Percentiles rank a stretch among this genome's conserved stretches.
phyloP scores from a whole-genome alignment of 192 early-diverging fungal species.

The Linnemannia elongata region DNA sequence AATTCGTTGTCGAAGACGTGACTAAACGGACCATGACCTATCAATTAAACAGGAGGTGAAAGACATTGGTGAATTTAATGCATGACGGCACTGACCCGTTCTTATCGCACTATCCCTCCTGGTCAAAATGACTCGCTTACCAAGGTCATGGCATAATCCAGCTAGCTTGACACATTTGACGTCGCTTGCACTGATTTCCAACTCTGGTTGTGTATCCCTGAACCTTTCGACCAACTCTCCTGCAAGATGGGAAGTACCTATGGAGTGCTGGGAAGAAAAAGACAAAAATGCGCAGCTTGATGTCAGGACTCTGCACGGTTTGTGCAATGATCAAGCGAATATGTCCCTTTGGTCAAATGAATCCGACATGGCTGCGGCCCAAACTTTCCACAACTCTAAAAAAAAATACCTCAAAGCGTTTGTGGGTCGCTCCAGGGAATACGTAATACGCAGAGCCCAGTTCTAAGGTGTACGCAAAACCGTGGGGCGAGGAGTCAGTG shows the following conservation, averaged over 20 bases:
- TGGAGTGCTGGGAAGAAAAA: conserved; percentile 17
- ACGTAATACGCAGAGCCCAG: conserved; percentile 90
- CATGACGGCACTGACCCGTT: not conserved
- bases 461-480: conserved; percentile 9
- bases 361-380: not conserved
- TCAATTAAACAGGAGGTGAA: not conserved
- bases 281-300: not conserved
- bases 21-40: conserved; percentile 95
- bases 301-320: not conserved
- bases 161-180: conserved; percentile 90
- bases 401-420: conserved; percentile 90
- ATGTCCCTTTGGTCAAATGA: not conserved
- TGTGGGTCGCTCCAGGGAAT: conserved; percentile 94
- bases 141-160: conserved; percentile 94
- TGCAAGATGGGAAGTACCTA: conserved; percentile 88
- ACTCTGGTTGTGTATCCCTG: conserved; percentile 79
- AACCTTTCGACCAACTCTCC: conserved; percentile 80
- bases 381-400: not conserved
- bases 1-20: conserved; percentile 96
- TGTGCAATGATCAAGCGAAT: not conserved
- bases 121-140: conserved; percentile 33
- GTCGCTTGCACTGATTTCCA: conserved; percentile 84
- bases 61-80: not conserved
- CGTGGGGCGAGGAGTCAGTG: not conserved
- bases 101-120: not conserved